Evolutionary conservation across 495 filamentous ascomycete genomes (phyloP), one percentile per base, ranked within the genome.

Genomic region (Achaetomiella virescens): DNA sequence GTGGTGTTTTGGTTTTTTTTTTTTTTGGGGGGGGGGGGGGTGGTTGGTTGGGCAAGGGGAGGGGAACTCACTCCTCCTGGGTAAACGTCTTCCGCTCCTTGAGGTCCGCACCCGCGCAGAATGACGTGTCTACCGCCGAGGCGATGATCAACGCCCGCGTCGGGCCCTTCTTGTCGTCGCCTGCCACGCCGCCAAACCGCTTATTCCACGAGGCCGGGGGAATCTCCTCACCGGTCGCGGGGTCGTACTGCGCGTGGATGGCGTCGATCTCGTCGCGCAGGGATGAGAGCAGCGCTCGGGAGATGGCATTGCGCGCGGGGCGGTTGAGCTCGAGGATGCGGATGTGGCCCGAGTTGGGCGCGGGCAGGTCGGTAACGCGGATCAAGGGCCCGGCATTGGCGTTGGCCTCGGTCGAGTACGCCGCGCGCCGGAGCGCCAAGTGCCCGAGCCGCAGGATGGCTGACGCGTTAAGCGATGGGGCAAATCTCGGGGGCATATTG

Each of bases 21-120:
- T n/a, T n/a, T n/a, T n/a, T n/a, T n/a, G n/a, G n/a, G n/a, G n/a
- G n/a, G n/a, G n/a, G n/a, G n/a, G n/a, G n/a, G n/a, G n/a, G n/a
- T n/a, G n/a, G 29, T 2, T 48, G 3, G 37, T 21, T 18, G 48
- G n/a, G 11, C n/a, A 35, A 14, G 25, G 10, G 6, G 11, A 40
- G 25, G 8, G 53, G 5, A 31, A 61, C 74, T 51, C 43, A 78
- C 84, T 96, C 85, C 50, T 87, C 82, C 51, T 70, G 75, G 3
- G 79, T 86, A 69, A 97, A 90, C 0, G 73, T 77, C 31, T 78
- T 79, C 20, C 92, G 77, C 75, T 97, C 93, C 66, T 96, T 97
- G 54, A 98, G 69, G 61, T 98, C 92, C 1, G 93, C 93, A 29
- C 93, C 93, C 0, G 95, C 90, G 72, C 92, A 97, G 72, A 98